These are phyloP conservation scores for Acorus calamus DNA, from an alignment of 106 monocot genomes.

Conservation along the genomic window DNA sequence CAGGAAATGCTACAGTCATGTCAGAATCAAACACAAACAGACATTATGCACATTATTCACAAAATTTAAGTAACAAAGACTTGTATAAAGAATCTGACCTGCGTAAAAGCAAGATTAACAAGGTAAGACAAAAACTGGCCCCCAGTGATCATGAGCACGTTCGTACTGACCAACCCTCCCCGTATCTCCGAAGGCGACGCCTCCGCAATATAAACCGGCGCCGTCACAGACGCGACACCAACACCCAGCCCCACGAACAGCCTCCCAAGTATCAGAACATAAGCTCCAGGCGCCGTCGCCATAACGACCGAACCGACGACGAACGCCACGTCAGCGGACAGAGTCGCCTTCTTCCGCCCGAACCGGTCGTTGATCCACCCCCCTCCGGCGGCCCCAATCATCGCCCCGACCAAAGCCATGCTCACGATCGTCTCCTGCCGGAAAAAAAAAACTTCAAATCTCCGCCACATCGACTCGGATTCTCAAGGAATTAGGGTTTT, in stretches of 20 bases:
- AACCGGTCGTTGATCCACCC: slow-evolving; percentile 90
- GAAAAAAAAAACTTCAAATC: too few relatives aligned
- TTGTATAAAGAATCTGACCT: slow-evolving; percentile 38
- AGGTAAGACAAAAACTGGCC: slow-evolving; percentile 93
- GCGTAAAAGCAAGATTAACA: slow-evolving; percentile 90
- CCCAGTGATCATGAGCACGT: slow-evolving; percentile 96
- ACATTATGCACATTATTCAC: too few relatives aligned
- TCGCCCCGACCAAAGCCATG: slow-evolving; percentile 88
- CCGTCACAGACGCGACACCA: slow-evolving; percentile 86
- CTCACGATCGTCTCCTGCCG: slow-evolving; percentile 92
- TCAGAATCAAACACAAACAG: too few relatives aligned
- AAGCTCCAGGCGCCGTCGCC: slow-evolving; percentile 70
- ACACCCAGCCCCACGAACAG: slow-evolving; percentile 79
- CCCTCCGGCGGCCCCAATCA: slow-evolving; percentile 69
- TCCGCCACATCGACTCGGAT: too few relatives aligned
- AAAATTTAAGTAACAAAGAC: too few relatives aligned
- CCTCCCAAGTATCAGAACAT: slow-evolving; percentile 76
- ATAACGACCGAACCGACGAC: slow-evolving; percentile 66
- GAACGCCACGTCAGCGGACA: slow-evolving; percentile 74
- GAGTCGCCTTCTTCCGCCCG: slow-evolving; percentile 81
- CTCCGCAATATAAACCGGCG: slow-evolving; percentile 95
- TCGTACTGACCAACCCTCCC: slow-evolving; percentile 75
- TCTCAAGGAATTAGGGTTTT: too few relatives aligned
- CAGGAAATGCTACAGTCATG: too few relatives aligned
- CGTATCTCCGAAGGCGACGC: slow-evolving; percentile 92